A percentile compares a stretch with the other conserved stretches of the same genome.
Evolutionary conservation across 768 basidiomycete species (phyloP).

Genomic region (Kwoniella sp.): DNA sequence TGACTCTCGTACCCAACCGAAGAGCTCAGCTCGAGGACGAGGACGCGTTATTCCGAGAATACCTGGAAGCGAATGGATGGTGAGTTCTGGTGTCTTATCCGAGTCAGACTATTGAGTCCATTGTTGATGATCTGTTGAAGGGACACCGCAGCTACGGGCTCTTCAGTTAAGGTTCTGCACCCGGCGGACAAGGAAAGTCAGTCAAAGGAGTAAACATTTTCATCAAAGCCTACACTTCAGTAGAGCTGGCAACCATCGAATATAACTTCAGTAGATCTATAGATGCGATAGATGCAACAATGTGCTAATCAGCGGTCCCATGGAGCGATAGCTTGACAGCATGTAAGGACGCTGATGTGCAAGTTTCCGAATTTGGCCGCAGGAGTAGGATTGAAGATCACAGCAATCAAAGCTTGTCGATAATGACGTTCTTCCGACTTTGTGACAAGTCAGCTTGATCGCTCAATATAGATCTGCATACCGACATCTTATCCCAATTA

Average conservation of each 20-base stretch:
- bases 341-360: no score
- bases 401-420: not conserved
- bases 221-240: no score
- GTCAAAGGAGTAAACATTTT: not conserved
- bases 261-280: not conserved
- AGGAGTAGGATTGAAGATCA: no score
- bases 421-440: not conserved
- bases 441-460: not conserved
- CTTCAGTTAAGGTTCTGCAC: not conserved
- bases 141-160: not conserved
- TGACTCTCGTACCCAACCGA: conserved; percentile 8
- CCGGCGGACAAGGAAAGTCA: not conserved
- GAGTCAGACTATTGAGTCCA: no score
- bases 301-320: no score
- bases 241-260: no score
- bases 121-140: not conserved
- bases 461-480: not conserved
- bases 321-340: no score
- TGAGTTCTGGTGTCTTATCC: not conserved
- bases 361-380: no score
- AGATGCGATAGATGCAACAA: not conserved
- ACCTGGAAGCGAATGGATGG: conserved; percentile 14
- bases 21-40: conserved; percentile 17
- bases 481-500: not conserved
- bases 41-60: conserved; percentile 4